These are phyloP conservation scores for Suillus subalutaceus DNA, from an alignment of 768 basidiomycete species.

Conservation along the genomic window DNA sequence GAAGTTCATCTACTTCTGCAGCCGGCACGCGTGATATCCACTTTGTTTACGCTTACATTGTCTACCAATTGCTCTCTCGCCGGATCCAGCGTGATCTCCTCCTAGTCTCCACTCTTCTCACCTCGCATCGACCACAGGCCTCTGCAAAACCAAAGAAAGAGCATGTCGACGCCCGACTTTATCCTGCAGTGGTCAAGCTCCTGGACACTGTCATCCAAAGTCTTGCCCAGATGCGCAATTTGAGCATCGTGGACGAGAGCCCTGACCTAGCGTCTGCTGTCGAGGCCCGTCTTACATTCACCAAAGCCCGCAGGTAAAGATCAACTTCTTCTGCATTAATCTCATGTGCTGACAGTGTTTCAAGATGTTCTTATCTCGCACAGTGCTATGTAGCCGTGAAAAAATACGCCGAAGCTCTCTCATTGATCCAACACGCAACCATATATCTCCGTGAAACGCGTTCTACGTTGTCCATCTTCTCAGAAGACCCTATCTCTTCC, in stretches of 20 bases:
- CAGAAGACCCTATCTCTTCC: slow-evolving; percentile 47
- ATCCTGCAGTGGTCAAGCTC: slow-evolving; percentile 85
- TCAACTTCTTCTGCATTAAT: neutral
- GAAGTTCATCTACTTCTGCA: slow-evolving; percentile 39
- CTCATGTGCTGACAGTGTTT: slow-evolving; percentile 8
- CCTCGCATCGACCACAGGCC: slow-evolving; percentile 41
- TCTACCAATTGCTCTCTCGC: slow-evolving; percentile 84
- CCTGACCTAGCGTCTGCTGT: slow-evolving; percentile 79
- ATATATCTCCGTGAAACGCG: slow-evolving; percentile 77
- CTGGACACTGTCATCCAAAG: slow-evolving; percentile 87
- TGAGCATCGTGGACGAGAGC: slow-evolving; percentile 87
- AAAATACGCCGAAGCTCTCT: slow-evolving; percentile 72
- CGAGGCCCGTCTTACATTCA: slow-evolving; percentile 74
- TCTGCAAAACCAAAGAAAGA: slow-evolving; percentile 40
- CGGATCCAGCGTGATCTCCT: slow-evolving; percentile 90
- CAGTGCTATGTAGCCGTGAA: slow-evolving; percentile 72
- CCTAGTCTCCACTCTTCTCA: slow-evolving; percentile 66
- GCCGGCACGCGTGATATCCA: slow-evolving; percentile 70
- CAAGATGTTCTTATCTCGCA: slow-evolving; percentile 75
- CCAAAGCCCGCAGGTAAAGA: slow-evolving; percentile 69
- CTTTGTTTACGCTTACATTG: slow-evolving; percentile 85
- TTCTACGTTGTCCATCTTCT: slow-evolving; percentile 51
- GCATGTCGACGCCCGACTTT: slow-evolving; percentile 71
- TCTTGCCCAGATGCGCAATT: slow-evolving; percentile 77
- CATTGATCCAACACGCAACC: slow-evolving; percentile 69